Percentiles rank a stretch among this genome's conserved stretches.
Conservation (phyloP, 139 green algal genomes). For the Picochlorum sp. region DNA sequence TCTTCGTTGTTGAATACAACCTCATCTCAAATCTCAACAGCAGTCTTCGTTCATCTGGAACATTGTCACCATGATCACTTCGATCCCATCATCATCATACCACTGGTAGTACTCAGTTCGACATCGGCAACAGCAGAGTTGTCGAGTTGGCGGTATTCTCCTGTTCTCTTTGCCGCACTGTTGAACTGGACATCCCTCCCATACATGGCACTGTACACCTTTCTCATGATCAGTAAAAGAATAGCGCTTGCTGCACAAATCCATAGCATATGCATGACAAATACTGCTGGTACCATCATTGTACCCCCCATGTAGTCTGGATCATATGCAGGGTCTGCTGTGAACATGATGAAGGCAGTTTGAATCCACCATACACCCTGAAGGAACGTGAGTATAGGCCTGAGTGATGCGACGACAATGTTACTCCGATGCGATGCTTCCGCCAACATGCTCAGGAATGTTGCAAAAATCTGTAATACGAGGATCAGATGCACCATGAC, state of each 20-base stretch:
- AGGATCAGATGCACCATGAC: slow-evolving; percentile 48
- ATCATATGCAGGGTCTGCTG: slow-evolving; percentile 30
- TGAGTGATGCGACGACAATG: slow-evolving; percentile 22
- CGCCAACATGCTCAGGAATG: slow-evolving; percentile 21
- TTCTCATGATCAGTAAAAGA: no score
- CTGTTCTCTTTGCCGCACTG: no score
- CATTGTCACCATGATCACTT: no score
- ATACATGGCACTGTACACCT: no score
- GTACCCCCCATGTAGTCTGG: slow-evolving; percentile 29
- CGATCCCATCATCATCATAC: no score
- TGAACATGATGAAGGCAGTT: slow-evolving; percentile 42
- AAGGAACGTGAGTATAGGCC: slow-evolving; percentile 33
- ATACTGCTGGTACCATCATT: slow-evolving; percentile 37
- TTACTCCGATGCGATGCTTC: slow-evolving; percentile 23
- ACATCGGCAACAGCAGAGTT: no score
- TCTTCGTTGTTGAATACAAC: no score
- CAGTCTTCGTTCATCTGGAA: no score
- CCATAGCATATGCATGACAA: slow-evolving; percentile 15
- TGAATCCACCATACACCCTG: slow-evolving; percentile 51
- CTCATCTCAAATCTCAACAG: no score
- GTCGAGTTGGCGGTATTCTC: no score
- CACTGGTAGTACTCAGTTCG: no score
- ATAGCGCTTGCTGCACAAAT: neutral
- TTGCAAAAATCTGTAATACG: slow-evolving; percentile 26
- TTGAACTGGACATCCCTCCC: no score